phyloP scores from a whole-genome alignment of 352 stramenopile species.

The Albugo laibachii region DNA sequence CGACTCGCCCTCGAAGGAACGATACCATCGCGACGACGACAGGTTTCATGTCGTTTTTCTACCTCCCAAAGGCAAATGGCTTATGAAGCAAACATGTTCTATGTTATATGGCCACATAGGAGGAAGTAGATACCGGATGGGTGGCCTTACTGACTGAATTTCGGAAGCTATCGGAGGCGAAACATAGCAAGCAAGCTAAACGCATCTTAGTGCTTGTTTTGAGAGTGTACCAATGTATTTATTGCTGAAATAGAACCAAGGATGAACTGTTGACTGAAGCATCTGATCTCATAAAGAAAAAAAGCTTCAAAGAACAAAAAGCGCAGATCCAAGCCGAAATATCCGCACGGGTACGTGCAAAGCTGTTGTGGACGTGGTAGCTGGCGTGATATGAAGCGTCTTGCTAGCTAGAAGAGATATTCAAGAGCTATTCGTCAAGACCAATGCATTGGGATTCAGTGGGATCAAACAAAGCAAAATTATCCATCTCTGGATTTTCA shows the following conservation, averaged over 20 bases:
- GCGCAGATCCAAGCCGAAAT: conserved; percentile 10
- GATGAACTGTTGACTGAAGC: background rate
- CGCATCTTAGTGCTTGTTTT: conserved; percentile 1
- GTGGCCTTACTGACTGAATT: conserved; percentile 38
- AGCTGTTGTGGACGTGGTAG: background rate
- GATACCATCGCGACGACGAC: conserved; percentile 59
- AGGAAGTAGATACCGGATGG: conserved; percentile 62
- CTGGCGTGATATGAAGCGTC: too few relatives aligned
- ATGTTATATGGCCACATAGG: conserved; percentile 19
- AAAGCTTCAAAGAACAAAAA: conserved; percentile 9
- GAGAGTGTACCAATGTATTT: background rate
- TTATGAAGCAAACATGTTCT: too few relatives aligned
- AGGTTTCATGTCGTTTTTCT: conserved; percentile 17
- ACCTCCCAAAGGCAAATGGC: background rate
- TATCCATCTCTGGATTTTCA: too few relatives aligned
- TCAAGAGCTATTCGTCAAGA: conserved; percentile 3
- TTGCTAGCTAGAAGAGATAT: too few relatives aligned
- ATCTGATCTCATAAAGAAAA: background rate
- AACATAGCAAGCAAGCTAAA: background rate
- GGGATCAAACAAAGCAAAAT: too few relatives aligned
- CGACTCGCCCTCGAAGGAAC: conserved; percentile 62
- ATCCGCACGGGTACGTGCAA: conserved; percentile 1
- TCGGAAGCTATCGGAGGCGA: background rate
- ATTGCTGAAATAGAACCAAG: background rate
- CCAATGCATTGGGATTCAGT: conserved; percentile 2